A percentile compares a stretch with the other conserved stretches of the same genome.
Evolutionary conservation across 257 asterid species (phyloP).

Genomic region (Ophiorrhiza pumila): DNA sequence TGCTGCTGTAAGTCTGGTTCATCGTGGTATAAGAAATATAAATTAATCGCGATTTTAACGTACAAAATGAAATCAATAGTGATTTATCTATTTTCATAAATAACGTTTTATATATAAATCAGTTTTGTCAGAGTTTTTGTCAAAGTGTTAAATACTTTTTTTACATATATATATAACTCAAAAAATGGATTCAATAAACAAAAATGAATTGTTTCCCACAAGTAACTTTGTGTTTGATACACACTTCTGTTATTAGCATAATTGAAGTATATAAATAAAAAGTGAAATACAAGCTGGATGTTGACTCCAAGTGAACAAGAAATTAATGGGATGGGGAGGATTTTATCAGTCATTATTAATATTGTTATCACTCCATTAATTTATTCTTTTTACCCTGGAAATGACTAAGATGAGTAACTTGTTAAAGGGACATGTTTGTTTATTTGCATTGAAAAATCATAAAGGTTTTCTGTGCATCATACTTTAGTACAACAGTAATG

Average conservation of each 20-base stretch:
- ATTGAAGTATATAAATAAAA: not conserved
- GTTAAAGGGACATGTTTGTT: slow-evolving; percentile 14
- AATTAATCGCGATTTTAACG: too few relatives aligned
- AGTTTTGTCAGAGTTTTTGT: too few relatives aligned
- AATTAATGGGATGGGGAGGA: too few relatives aligned
- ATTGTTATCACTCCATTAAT: slow-evolving; percentile 5
- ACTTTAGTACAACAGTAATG: slow-evolving; percentile 14
- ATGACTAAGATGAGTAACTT: slow-evolving; percentile 18
- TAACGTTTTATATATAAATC: too few relatives aligned
- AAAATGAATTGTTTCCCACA: not conserved
- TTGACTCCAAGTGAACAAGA: not conserved
- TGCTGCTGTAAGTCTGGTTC: too few relatives aligned
- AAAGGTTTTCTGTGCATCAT: not conserved
- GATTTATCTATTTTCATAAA: too few relatives aligned
- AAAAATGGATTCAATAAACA: not conserved
- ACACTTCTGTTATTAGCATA: not conserved
- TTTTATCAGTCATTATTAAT: slow-evolving; percentile 19
- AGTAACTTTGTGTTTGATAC: not conserved
- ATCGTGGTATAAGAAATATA: too few relatives aligned
- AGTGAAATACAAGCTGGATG: slow-evolving; percentile 6
- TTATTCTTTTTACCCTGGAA: not conserved
- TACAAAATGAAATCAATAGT: too few relatives aligned
- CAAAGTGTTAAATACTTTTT: too few relatives aligned
- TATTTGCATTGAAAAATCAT: not conserved
- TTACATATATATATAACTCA: too few relatives aligned